These are phyloP conservation scores for Fusarium brachygibbosum DNA, from an alignment of 2,329 filamentous ascomycete species.

Conservation along the genomic window DNA sequence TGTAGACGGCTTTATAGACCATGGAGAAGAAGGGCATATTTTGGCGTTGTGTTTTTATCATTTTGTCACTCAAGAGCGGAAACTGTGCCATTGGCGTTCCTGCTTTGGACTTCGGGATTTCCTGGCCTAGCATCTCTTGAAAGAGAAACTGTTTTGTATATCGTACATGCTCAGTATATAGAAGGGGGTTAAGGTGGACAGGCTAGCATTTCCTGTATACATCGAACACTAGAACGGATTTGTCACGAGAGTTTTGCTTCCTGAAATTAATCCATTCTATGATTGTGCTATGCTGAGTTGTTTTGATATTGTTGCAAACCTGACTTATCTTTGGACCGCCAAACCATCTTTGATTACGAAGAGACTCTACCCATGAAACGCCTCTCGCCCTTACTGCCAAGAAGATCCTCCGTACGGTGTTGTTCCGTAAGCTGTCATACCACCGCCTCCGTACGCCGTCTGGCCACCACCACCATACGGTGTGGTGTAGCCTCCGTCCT, in stretches of 20 bases:
- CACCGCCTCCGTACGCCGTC: conserved; percentile 75
- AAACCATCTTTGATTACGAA: conserved; percentile 41
- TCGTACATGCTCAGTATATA: conserved; percentile 30
- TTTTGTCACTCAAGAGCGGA: conserved; percentile 32
- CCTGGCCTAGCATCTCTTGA: conserved; percentile 15
- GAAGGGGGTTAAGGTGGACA: conserved; percentile 6
- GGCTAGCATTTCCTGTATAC: conserved; percentile 1
- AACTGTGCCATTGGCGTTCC: conserved; percentile 45
- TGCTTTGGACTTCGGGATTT: conserved; percentile 26
- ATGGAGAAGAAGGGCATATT: conserved; percentile 32
- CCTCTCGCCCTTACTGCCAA: conserved; percentile 58
- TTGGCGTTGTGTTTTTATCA: conserved; percentile 45
- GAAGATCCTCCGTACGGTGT: conserved; percentile 64
- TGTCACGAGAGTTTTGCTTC: background rate
- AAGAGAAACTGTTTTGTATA: conserved; percentile 31
- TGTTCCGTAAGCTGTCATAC: conserved; percentile 76
- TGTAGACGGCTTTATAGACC: conserved; percentile 48
- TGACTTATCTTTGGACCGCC: conserved; percentile 26
- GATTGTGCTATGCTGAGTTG: conserved; percentile 46
- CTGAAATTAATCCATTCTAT: conserved; percentile 46
- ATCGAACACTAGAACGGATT: conserved; percentile 9
- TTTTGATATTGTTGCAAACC: conserved; percentile 44
- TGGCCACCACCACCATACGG: conserved; percentile 71
- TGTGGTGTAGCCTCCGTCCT: conserved; percentile 76
- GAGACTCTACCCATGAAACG: conserved; percentile 45